Evolutionary conservation across 2,329 filamentous ascomycete genomes (phyloP), one percentile per base, ranked within the genome.

Genomic region (Aspergillus nomiae): DNA sequence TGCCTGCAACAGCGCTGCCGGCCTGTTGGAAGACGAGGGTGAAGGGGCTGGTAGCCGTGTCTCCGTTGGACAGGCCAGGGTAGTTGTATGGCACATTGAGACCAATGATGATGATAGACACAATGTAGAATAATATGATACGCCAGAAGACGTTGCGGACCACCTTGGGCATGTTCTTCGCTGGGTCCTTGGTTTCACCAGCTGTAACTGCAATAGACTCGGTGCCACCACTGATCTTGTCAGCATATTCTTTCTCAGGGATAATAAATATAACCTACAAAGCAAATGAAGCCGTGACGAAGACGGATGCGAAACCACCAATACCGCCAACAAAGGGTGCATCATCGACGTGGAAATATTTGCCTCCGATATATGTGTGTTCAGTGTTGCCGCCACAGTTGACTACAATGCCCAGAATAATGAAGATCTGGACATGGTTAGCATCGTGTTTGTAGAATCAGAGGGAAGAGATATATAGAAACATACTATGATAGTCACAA

Each of bases 131-230:
- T 10, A 86, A 78, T 4, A 87, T 64, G 59, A 87, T 87, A 6
- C 87, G 83, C 85, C 85, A 89, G 70, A 89, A 89, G 45, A 89
- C 86, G 60, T 89, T 89, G 67, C 86, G 86, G 53, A 90, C 85
- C 3, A 89, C 88, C 3, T 83, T 82, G 1, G 88, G 88, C 38
- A 90, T 77, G 61, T 83, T 89, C 65, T 82, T 83, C 21, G 85
- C 81, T 0, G 88, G 88, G 67, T 89, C 82, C 67, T 85, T 86
- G 2, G 88, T 89, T 73, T 90, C 88, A 50, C 87, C 87, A 1
- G 87, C 87, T 0, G 88, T 89, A 62, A 90, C 87, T 57, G 86
- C 87, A 56, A 90, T 88, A 38, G 84, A 86, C 73, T 89, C 87
- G 2, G 86, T 89, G 58, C 87, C 88, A 38, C 84, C 84, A 62